These are phyloP conservation scores for Begonia fuchsioides DNA, from an alignment of 306 rosid species.

Conservation along the genomic window DNA sequence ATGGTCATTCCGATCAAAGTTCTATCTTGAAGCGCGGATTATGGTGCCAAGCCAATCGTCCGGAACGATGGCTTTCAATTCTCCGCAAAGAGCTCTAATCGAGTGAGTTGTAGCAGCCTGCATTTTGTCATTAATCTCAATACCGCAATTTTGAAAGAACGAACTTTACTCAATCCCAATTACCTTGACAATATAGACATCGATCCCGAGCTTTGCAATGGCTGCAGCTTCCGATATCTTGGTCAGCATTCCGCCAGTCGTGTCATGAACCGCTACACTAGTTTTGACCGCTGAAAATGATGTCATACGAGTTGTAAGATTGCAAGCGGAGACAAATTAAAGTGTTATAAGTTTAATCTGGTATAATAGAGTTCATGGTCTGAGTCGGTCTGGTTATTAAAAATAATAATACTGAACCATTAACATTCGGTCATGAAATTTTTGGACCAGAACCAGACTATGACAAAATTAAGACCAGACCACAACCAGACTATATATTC, in stretches of 20 bases:
- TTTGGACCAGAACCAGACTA: too few relatives aligned
- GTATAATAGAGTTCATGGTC: too few relatives aligned
- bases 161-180: constrained; percentile 5
- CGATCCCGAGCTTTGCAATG: constrained; percentile 82
- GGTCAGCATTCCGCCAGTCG: constrained; percentile 83
- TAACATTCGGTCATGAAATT: too few relatives aligned
- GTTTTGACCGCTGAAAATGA: constrained; percentile 31
- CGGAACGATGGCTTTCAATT: constrained; percentile 41
- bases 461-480: too few relatives aligned
- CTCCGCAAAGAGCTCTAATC: constrained; percentile 61
- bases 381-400: too few relatives aligned
- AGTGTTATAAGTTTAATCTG: too few relatives aligned
- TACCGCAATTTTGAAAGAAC: not conserved
- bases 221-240: constrained; percentile 79
- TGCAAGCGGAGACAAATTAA: too few relatives aligned
- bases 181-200: constrained; percentile 82
- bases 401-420: too few relatives aligned
- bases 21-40: constrained; percentile 36
- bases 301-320: too few relatives aligned
- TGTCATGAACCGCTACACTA: constrained; percentile 69
- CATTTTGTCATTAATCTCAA: constrained; percentile 7
- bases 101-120: constrained; percentile 89
- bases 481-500: too few relatives aligned
- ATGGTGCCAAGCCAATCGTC: constrained; percentile 81
- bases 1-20: not conserved